Percentiles rank a stretch among this genome's conserved stretches.
phyloP scores from a whole-genome alignment of 2,329 filamentous ascomycete genomes.

The Neocucurbitaria cava region DNA sequence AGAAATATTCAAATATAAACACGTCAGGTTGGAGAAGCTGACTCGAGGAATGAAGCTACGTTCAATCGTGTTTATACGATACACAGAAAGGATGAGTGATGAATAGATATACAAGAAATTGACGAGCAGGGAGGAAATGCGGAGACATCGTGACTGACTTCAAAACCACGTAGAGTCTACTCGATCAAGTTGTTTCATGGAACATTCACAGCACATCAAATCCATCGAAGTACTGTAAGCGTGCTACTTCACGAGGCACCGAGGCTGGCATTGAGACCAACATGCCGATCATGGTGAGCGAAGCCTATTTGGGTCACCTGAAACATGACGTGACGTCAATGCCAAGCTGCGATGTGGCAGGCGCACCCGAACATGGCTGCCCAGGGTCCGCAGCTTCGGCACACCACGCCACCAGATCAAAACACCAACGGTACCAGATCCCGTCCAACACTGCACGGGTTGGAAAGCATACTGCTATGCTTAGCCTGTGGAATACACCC shows the following conservation, averaged over 20 bases:
- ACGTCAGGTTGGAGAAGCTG: background rate
- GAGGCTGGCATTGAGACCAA: background rate
- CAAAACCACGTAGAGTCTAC: too few relatives aligned
- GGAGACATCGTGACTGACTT: too few relatives aligned
- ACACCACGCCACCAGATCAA: background rate
- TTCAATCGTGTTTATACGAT: too few relatives aligned
- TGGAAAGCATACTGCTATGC: background rate
- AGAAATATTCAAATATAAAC: background rate
- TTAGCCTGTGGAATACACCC: background rate
- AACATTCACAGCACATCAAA: too few relatives aligned
- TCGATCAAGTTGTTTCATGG: too few relatives aligned
- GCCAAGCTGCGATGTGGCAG: background rate
- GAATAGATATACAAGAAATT: too few relatives aligned
- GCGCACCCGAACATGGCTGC: background rate
- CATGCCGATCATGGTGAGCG: background rate
- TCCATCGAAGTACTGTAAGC: too few relatives aligned
- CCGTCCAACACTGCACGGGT: background rate
- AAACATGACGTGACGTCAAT: slow-evolving; percentile 2
- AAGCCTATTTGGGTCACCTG: background rate
- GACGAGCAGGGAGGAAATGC: too few relatives aligned
- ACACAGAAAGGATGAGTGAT: too few relatives aligned
- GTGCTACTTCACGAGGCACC: too few relatives aligned
- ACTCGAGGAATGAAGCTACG: too few relatives aligned
- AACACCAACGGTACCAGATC: background rate
- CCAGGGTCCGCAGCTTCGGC: background rate